Conservation (phyloP, 345 rosid genomes). For the Diplotaxis tenuifolia region DNA sequence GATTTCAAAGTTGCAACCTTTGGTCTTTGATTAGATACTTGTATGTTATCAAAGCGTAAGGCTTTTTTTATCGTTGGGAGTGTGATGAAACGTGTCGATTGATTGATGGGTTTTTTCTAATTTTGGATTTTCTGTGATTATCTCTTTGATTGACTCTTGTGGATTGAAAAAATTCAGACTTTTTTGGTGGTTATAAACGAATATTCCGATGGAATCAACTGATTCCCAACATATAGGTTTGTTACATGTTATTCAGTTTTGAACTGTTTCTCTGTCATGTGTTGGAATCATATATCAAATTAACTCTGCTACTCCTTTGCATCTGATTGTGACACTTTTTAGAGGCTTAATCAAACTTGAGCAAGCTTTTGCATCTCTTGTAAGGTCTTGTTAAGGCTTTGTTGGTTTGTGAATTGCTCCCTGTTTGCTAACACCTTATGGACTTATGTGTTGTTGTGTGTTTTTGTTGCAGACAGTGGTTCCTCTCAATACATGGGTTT, state of each 20-base stretch:
- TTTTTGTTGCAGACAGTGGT: conserved; percentile 61
- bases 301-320: background rate
- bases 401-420: background rate
- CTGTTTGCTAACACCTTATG: background rate
- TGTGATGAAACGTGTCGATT: conserved; percentile 38
- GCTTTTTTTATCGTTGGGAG: conserved; percentile 12
- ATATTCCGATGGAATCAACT: background rate
- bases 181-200: background rate
- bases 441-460: background rate
- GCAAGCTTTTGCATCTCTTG: conserved; percentile 3
- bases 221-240: background rate
- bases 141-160: background rate
- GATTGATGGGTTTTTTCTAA: conserved; percentile 20
- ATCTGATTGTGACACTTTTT: background rate
- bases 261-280: background rate
- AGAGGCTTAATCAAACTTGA: background rate
- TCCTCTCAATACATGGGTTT: conserved; percentile 87
- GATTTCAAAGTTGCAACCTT: background rate
- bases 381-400: background rate
- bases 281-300: background rate
- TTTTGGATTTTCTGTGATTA: conserved; percentile 14
- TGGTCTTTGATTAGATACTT: conserved; percentile 10
- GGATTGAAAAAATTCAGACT: background rate
- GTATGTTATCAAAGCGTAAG: background rate
- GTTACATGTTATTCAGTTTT: background rate